phyloP scores from a whole-genome alignment of 83 land plant species.

The Larix sibirica region DNA sequence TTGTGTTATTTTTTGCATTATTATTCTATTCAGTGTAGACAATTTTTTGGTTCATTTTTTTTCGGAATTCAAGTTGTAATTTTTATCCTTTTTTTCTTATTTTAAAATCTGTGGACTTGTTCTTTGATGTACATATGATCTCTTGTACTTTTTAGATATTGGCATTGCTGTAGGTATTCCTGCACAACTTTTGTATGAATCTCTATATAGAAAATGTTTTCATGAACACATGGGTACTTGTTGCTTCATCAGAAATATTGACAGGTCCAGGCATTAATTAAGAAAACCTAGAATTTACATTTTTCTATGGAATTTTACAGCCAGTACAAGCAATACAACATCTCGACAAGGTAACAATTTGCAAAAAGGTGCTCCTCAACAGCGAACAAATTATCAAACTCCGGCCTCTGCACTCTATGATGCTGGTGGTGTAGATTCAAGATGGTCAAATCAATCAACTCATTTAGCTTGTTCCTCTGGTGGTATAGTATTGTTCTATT shows the following conservation, averaged over 20 bases:
- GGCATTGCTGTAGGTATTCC: too few species aligned
- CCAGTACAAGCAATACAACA: constrained; percentile 28
- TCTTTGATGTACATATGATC: neutral
- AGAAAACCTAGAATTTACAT: neutral
- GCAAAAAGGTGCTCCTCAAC: constrained; percentile 38
- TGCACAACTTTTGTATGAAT: too few species aligned
- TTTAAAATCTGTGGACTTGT: neutral
- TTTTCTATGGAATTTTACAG: constrained; percentile 19
- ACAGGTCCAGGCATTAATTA: too few species aligned
- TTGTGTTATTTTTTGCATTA: too few species aligned
- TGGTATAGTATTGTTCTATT: constrained; percentile 8
- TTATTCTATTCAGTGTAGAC: too few species aligned
- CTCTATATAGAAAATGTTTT: too few species aligned
- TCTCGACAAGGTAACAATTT: constrained; percentile 32
- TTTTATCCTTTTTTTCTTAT: neutral
- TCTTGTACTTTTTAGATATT: too few species aligned
- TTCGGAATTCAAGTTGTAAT: too few species aligned
- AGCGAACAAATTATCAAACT: constrained; percentile 69
- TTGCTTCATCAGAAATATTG: too few species aligned
- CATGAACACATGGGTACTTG: too few species aligned
- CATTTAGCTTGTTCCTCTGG: neutral
- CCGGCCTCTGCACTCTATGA: constrained; percentile 97
- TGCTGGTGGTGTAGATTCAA: constrained; percentile 32
- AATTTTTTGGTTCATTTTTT: neutral
- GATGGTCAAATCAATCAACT: constrained; percentile 13